Evolutionary conservation across 2,329 filamentous ascomycete genomes (phyloP).

Genomic region (Diaporthe vexans): DNA sequence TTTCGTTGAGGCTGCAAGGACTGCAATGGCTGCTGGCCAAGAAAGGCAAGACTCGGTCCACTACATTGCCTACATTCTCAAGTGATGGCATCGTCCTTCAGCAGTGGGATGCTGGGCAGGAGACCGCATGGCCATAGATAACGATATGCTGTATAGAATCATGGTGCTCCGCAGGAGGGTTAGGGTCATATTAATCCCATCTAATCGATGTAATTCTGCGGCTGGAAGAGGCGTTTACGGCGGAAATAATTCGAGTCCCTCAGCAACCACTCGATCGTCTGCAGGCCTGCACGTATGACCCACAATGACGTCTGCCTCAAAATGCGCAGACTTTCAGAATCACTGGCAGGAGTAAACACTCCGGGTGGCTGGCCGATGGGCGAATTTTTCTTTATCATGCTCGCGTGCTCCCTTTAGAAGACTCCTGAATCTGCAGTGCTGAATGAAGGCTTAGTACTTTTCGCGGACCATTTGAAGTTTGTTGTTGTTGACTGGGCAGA

Average conservation of each 20-base stretch:
- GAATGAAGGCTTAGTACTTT: neutral
- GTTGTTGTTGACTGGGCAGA: neutral
- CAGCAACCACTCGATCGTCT: neutral
- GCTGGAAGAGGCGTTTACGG: neutral
- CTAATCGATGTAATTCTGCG: neutral
- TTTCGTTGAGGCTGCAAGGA: too few relatives aligned
- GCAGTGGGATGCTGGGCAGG: neutral
- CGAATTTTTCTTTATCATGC: too few relatives aligned
- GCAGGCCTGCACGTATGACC: neutral
- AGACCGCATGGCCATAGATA: too few relatives aligned
- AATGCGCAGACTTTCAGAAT: neutral
- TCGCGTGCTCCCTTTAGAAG: neutral
- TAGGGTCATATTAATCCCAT: neutral
- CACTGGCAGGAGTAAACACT: neutral
- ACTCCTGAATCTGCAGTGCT: too few relatives aligned
- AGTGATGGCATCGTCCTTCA: neutral
- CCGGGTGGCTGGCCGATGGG: neutral
- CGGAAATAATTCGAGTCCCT: conserved; percentile 1
- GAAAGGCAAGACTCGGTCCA: neutral
- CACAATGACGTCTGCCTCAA: conserved; percentile 16
- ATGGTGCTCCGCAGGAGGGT: neutral
- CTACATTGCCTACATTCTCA: neutral
- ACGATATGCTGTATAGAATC: too few relatives aligned
- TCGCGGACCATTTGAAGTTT: neutral
- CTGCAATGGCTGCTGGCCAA: neutral